phyloP scores from a whole-genome alignment of 768 basidiomycete genomes.

The Boletus coccyginus region DNA sequence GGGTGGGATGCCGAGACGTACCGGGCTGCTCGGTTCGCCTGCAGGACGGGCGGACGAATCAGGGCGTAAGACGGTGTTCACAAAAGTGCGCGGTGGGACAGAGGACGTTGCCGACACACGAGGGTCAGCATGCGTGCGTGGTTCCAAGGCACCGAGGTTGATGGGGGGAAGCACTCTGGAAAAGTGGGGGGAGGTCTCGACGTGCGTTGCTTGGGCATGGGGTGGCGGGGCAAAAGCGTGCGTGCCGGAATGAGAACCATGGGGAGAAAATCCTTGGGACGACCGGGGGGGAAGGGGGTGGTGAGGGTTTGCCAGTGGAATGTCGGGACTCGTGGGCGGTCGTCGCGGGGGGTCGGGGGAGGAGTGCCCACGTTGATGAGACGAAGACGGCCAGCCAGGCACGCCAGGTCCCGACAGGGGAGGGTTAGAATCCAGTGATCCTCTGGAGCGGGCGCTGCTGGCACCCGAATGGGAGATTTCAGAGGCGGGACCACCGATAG shows the following conservation, averaged over 20 bases:
- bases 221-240: conserved; percentile 12
- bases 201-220: conserved; percentile 4
- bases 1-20: conserved; percentile 36
- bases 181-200: conserved; percentile 22
- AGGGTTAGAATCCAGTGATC: conserved; percentile 35
- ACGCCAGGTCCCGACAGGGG: conserved; percentile 56
- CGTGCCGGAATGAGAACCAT: conserved; percentile 10
- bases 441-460: conserved; percentile 16
- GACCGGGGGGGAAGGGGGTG: conserved; percentile 3
- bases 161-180: conserved; percentile 32
- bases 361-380: conserved; percentile 12
- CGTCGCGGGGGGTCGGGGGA: conserved; percentile 18
- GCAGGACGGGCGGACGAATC: conserved; percentile 21
- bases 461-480: conserved; percentile 15
- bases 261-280: conserved; percentile 7
- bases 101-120: conserved; percentile 20
- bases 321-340: conserved; percentile 9
- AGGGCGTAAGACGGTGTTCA: conserved; percentile 15
- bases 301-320: conserved; percentile 1
- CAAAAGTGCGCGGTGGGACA: conserved; percentile 27
- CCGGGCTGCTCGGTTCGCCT: conserved; percentile 10
- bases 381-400: conserved; percentile 36
- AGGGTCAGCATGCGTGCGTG: conserved; percentile 13
- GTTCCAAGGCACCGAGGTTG: conserved; percentile 14
- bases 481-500: neutral